Evolutionary conservation across 2,329 filamentous ascomycete genomes (phyloP).

Genomic region (Monosporascus sp.): DNA sequence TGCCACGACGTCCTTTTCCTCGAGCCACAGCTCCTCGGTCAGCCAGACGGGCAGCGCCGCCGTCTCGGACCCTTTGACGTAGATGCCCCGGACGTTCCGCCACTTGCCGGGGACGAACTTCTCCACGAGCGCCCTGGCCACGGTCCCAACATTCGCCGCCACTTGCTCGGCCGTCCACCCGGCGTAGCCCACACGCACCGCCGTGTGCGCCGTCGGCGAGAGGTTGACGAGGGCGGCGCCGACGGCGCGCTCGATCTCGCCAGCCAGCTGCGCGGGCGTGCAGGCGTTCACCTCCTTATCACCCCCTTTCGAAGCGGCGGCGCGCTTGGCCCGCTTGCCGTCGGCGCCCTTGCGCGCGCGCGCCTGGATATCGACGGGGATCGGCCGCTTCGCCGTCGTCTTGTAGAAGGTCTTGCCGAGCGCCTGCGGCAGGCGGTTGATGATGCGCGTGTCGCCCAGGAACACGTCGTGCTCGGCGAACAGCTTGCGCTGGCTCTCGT

Average conservation of each 20-base stretch:
- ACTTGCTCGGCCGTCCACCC: slow-evolving; percentile 71
- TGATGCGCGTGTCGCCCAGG: slow-evolving; percentile 84
- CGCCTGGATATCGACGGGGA: slow-evolving; percentile 70
- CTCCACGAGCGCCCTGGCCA: slow-evolving; percentile 64
- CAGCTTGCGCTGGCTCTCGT: slow-evolving; percentile 81
- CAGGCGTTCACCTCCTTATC: slow-evolving; percentile 35
- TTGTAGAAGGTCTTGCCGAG: slow-evolving; percentile 95
- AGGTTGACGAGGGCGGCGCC: slow-evolving; percentile 76
- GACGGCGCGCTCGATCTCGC: slow-evolving; percentile 76
- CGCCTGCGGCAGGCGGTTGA: slow-evolving; percentile 65
- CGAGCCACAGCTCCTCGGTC: slow-evolving; percentile 85
- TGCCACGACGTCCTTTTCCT: slow-evolving; percentile 67
- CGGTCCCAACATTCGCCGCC: slow-evolving; percentile 73
- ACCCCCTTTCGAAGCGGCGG: slow-evolving; percentile 6
- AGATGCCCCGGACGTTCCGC: slow-evolving; percentile 77
- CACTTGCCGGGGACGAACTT: slow-evolving; percentile 83
- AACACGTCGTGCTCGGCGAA: slow-evolving; percentile 87
- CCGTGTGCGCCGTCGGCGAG: slow-evolving; percentile 71
- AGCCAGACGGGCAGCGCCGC: slow-evolving; percentile 91
- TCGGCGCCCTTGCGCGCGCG: slow-evolving; percentile 54
- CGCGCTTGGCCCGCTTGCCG: slow-evolving; percentile 52
- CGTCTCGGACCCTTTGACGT: slow-evolving; percentile 87
- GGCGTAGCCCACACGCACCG: slow-evolving; percentile 73
- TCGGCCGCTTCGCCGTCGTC: slow-evolving; percentile 73
- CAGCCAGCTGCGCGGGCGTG: slow-evolving; percentile 63